These are phyloP conservation scores for Lachnum nothofagi DNA, from an alignment of 2,329 filamentous ascomycete genomes.

Conservation along the genomic window DNA sequence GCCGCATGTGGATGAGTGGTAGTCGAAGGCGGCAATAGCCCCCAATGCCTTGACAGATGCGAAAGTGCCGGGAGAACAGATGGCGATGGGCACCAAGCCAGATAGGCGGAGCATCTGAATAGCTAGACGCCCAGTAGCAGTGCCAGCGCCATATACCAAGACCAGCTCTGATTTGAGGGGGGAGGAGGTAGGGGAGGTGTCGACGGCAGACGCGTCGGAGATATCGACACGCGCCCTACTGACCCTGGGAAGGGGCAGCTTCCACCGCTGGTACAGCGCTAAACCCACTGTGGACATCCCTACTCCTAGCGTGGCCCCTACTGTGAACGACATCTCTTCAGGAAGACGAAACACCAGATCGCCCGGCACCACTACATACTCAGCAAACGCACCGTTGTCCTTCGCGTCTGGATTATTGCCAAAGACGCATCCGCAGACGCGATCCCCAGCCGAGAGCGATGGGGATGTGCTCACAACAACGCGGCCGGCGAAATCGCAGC, in stretches of 20 bases:
- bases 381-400: neutral
- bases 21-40: slow-evolving; percentile 39
- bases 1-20: slow-evolving; percentile 28
- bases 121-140: neutral
- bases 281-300: neutral
- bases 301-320: neutral
- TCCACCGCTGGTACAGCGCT: slow-evolving; percentile 35
- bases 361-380: neutral
- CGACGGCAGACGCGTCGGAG: too few species aligned
- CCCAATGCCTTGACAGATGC: slow-evolving; percentile 35
- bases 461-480: too few species aligned
- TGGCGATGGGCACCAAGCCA: slow-evolving; percentile 23
- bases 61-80: slow-evolving; percentile 34
- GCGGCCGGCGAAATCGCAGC: too few species aligned
- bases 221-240: too few species aligned
- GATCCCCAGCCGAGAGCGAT: neutral
- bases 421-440: neutral
- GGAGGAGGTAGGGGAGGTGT: too few species aligned
- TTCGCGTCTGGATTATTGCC: neutral
- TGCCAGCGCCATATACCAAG: too few species aligned
- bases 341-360: neutral
- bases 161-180: too few species aligned
- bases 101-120: neutral
- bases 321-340: neutral
- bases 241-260: too few species aligned